These are phyloP conservation scores for Beauveria sp. DNA, from an alignment of 2,329 filamentous ascomycete genomes.

Conservation along the genomic window DNA sequence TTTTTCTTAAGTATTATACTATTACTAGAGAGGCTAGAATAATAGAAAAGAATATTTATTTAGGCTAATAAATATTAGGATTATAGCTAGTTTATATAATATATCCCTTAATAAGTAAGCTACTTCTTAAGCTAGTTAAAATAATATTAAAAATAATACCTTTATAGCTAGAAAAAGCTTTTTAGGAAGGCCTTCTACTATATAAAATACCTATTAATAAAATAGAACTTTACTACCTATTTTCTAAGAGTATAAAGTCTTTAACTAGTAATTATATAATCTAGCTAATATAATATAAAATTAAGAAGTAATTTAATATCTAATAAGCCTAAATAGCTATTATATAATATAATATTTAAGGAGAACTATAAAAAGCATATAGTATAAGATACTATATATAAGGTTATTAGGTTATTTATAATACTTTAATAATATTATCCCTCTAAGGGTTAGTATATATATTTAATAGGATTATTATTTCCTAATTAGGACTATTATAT, in stretches of 20 bases:
- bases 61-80: too few relatives aligned
- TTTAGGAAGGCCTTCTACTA: not conserved
- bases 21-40: not conserved
- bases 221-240: not conserved
- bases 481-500: too few relatives aligned
- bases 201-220: not conserved
- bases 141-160: not conserved
- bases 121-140: not conserved
- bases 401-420: too few relatives aligned
- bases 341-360: too few relatives aligned
- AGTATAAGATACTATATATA: too few relatives aligned
- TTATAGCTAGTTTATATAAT: not conserved
- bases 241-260: not conserved
- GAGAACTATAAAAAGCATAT: too few relatives aligned
- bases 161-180: not conserved
- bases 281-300: not conserved
- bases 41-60: not conserved
- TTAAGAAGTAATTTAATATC: not conserved
- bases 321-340: too few relatives aligned
- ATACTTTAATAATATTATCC: too few relatives aligned
- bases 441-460: too few relatives aligned
- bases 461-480: too few relatives aligned
- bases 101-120: not conserved
- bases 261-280: not conserved
- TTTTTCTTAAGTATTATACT: constrained; percentile 1